Percentiles rank a stretch among this genome's conserved stretches.
phyloP scores from a whole-genome alignment of 345 rosid species.

The Ricinus communis region DNA sequence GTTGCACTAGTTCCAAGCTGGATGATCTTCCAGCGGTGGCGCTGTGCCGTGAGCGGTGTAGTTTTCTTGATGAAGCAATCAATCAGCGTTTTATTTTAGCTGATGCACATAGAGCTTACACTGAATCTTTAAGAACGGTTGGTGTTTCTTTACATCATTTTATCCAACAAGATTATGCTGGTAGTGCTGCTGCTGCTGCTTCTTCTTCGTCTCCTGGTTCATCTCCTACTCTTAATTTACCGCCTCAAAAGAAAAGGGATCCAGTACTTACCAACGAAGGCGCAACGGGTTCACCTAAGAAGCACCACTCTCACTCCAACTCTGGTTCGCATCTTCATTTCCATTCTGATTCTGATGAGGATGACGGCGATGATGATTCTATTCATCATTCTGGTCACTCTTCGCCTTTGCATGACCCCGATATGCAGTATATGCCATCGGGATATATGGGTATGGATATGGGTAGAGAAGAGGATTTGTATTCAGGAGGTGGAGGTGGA shows the following conservation, averaged over 20 bases:
- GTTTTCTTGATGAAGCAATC: constrained; percentile 65
- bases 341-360: constrained; percentile 35
- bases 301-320: constrained; percentile 41
- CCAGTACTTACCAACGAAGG: constrained; percentile 4
- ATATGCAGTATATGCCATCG: constrained; percentile 15
- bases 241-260: constrained; percentile 48
- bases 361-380: constrained; percentile 46
- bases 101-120: constrained; percentile 66
- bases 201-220: constrained; percentile 22
- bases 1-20: constrained; percentile 80
- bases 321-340: constrained; percentile 71
- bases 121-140: constrained; percentile 46
- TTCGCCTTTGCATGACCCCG: constrained; percentile 50
- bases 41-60: constrained; percentile 79
- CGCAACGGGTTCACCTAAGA: constrained; percentile 13
- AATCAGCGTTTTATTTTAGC: constrained; percentile 73
- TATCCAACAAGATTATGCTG: constrained; percentile 32
- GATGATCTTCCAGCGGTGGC: constrained; percentile 96
- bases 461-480: constrained; percentile 32
- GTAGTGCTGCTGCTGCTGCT: background rate
- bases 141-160: constrained; percentile 58
- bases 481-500: constrained; percentile 30
- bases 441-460: constrained; percentile 28
- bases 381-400: constrained; percentile 47
- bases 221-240: constrained; percentile 54